Base-by-base conservation (phyloP, 2,329 filamentous ascomycete species). In the Nemania serpens region DNA sequence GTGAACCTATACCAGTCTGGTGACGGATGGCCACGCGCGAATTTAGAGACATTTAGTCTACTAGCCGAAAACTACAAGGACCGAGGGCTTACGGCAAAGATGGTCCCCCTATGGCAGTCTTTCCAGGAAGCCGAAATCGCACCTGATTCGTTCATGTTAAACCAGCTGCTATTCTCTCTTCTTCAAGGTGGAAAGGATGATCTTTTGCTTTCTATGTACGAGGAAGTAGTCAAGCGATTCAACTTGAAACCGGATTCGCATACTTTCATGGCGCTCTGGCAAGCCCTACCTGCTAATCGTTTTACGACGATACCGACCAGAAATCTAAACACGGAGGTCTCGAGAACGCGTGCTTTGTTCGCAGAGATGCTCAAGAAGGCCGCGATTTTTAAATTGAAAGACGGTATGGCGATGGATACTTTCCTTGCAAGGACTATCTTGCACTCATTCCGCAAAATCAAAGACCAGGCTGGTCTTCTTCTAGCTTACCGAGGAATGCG, bases 21-120 rank as follows among this genome's bases (percentile, higher is more conserved):
- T 62, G 69, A 57, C 67, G 75, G 65, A 65, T 81, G 71, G 60
- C 89, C 82, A 0, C 78, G 81, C 47, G 91, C 90, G 2, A 92
- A 84, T 2, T 81, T 90, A 43, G 91, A 95, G 75, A 95, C 91
- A 0, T 94, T 94, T 71, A 88, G 84, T 2, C 81, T 95, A 12
- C 79, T 95, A 34, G 84, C 91, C 1, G 83, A 90, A 61, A 86
- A 91, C 71, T 94, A 92, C 70, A 84, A 85, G 52, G 78, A 85
- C 45, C 84, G 88, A 17, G 79, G 82, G 15, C 80, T 88, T 17
- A 82, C 87, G 39, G 72, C 77, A 13, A 82, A 82, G 58, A 81
- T 91, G 52, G 77, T 84, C 49, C 77, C 82, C 53, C 78, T 94
- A 4, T 88, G 86, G 75, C 79, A 84, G 34, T 84, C 85, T 1